Base-by-base conservation (phyloP, 768 basidiomycete species). In the Serpula lacrymans region DNA sequence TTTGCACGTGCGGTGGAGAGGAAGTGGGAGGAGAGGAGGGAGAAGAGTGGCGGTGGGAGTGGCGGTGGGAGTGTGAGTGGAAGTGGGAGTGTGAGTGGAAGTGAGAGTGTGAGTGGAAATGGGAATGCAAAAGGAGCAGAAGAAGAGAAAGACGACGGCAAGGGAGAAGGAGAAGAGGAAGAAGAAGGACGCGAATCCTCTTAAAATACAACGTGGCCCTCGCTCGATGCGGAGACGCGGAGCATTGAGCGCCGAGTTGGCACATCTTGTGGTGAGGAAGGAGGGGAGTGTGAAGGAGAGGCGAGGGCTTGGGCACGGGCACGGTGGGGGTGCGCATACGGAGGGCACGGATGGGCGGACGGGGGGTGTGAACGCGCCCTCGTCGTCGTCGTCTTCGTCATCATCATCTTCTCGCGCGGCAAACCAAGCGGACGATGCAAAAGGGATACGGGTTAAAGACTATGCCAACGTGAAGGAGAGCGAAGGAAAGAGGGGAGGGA, bases 1-100 rank as follows among this genome's bases (percentile, higher is more conserved):
- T 85, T 89, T 54, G 74, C 71, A 47, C 64, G 72, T 14, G 86
- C 87, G 0, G 67, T 87, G 22, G 69, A 75, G 46, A 57, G 70
- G 34, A 84, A 84, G 62, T 61, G 71, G 36, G 56, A 55, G 13
- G 81, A 87, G 53, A 62, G 81, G 43, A 26, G 55, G 47, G 37
- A 51, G 31, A 36, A 37, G 34, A 48, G 55, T 58, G 37, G 40
- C 42, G 1, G 29, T 34, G 27, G n/a, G 27, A 9, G 27, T 9
- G 9, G n/a, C 27, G 37, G 5, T 17, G 27, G 4, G 39, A 18
- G 4, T 17, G 4, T 13, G 18, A 32, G 18, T 21, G 29, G 14
- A 26, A 22, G 27, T n/a, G n/a, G 14, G 7, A 14, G 14, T 17
- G 29, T 17, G 25, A 6, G 8, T 6, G 13, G 14, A 18, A 37